These are phyloP conservation scores for Candida railenensis DNA, from an alignment of 805 yeast genomes.

Conservation along the genomic window DNA sequence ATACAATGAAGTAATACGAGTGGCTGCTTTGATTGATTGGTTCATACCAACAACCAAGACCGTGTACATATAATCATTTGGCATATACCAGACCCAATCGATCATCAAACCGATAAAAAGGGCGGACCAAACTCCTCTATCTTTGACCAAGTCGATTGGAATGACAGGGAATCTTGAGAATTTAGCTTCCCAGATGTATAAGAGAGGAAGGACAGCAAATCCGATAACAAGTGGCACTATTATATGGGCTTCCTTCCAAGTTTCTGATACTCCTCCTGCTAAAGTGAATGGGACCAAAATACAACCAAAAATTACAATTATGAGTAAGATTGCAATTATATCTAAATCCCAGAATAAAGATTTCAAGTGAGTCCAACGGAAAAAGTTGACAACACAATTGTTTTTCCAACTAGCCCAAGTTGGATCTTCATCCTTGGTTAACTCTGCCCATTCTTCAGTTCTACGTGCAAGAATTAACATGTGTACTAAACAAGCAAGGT, in stretches of 20 bases:
- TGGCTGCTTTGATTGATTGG: conserved; percentile 14
- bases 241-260: conserved; percentile 15
- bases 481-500: conserved; percentile 13
- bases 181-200: conserved; percentile 13
- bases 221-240: conserved; percentile 17
- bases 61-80: conserved; percentile 66
- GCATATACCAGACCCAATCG: conserved; percentile 50
- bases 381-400: not conserved
- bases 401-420: conserved; percentile 9
- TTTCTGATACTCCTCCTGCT: conserved; percentile 20
- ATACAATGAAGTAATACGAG: conserved; percentile 13
- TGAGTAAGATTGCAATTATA: conserved; percentile 30
- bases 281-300: conserved; percentile 37
- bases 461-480: conserved; percentile 16
- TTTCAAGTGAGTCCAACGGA: conserved; percentile 1
- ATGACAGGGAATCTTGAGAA: conserved; percentile 15
- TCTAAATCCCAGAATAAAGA: conserved; percentile 31
- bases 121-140: conserved; percentile 20
- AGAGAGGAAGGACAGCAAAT: conserved; percentile 13
- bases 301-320: conserved; percentile 31
- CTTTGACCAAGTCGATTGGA: conserved; percentile 13
- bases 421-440: conserved; percentile 9
- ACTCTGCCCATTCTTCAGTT: conserved; percentile 15
- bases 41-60: conserved; percentile 46
- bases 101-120: conserved; percentile 12